Evolutionary conservation across 441 rosid species (phyloP), one percentile per base, ranked within the genome.

Genomic region (Flueggea neowawraea): DNA sequence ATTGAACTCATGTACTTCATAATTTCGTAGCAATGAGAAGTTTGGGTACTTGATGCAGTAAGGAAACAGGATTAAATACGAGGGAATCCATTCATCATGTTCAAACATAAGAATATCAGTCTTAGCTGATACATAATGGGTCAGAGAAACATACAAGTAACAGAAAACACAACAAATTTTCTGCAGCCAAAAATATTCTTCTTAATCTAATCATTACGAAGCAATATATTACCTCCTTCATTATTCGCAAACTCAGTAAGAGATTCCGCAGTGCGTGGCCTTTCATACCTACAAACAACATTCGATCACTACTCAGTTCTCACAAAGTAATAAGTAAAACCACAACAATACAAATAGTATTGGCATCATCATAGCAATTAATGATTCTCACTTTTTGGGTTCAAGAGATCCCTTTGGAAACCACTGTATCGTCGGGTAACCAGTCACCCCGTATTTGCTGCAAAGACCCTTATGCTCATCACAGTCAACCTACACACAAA

Each of bases 341-440:
- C 0, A 36, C 41, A 36, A 5, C 9, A 36, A 36, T 8, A 36
- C 41, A 0, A 36, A 36, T 8, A 36, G 9, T 36, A 36, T 1
- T 36, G 7, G 9, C 9, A 36, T 36, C 41, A 36, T 5, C 6
- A 5, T 36, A 36, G 6, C 41, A 52, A 66, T 60, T 54, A 5
- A 52, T 61, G 10, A 14, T 47, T 50, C 86, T 84, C 78, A 93
- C 98, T 86, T 86, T 69, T 87, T 85, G 59, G 97, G 89, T 61
- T 93, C 96, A 74, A 85, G 77, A 62, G 96, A 85, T 56, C 98
- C 97, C 77, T 88, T 93, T n/a, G 95, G 89, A 73, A 95, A 91
- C 99, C 99, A 95, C 31, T 91, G 84, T 69, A 95, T 56, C 3
- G 97, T 89, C 10, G 99, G 99, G 69, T 89, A 91, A 33, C 99